These are phyloP conservation scores for Ogataea pignaliae DNA, from an alignment of 805 yeast species.

Conservation along the genomic window DNA sequence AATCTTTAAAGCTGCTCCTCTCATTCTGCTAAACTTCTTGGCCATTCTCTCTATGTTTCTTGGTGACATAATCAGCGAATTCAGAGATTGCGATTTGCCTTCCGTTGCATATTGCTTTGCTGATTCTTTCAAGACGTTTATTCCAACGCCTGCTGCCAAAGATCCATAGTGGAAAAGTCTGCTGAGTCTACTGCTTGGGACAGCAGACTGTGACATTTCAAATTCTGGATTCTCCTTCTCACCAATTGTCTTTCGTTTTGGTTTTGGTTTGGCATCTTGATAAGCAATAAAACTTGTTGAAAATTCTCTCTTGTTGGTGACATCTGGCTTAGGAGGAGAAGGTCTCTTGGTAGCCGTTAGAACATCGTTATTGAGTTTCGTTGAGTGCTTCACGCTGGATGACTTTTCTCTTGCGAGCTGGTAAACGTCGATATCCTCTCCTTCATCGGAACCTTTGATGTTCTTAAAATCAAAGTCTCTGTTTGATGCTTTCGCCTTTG, in stretches of 20 bases:
- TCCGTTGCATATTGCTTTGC: slow-evolving; percentile 58
- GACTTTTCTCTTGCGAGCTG: slow-evolving; percentile 31
- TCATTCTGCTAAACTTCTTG: slow-evolving; percentile 83
- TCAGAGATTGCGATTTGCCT: slow-evolving; percentile 42
- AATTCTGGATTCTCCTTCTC: slow-evolving; percentile 34
- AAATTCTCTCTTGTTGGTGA: slow-evolving; percentile 19
- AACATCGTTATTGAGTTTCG: slow-evolving; percentile 9
- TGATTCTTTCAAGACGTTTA: slow-evolving; percentile 78
- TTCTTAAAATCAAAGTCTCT: slow-evolving; percentile 11
- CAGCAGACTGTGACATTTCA: slow-evolving; percentile 59
- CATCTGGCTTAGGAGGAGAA: slow-evolving; percentile 8
- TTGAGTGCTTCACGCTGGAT: slow-evolving; percentile 16
- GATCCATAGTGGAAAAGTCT: slow-evolving; percentile 90
- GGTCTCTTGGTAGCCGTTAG: slow-evolving; percentile 18
- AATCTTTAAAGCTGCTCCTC: slow-evolving; percentile 97
- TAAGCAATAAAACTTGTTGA: slow-evolving; percentile 6
- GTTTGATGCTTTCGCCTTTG: slow-evolving; percentile 13
- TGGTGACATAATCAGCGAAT: slow-evolving; percentile 66
- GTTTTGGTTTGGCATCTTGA: slow-evolving; percentile 7
- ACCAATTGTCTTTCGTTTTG: slow-evolving; percentile 20
- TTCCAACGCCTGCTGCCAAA: slow-evolving; percentile 85
- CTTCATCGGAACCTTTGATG: slow-evolving; percentile 6
- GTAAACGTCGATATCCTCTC: slow-evolving; percentile 28
- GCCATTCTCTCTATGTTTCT: slow-evolving; percentile 85
- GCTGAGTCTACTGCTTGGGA: slow-evolving; percentile 84